Percentiles rank a stretch among this genome's conserved stretches.
Evolutionary conservation across 345 rosid genomes (phyloP).

Genomic region (Bretschneidera sinensis): DNA sequence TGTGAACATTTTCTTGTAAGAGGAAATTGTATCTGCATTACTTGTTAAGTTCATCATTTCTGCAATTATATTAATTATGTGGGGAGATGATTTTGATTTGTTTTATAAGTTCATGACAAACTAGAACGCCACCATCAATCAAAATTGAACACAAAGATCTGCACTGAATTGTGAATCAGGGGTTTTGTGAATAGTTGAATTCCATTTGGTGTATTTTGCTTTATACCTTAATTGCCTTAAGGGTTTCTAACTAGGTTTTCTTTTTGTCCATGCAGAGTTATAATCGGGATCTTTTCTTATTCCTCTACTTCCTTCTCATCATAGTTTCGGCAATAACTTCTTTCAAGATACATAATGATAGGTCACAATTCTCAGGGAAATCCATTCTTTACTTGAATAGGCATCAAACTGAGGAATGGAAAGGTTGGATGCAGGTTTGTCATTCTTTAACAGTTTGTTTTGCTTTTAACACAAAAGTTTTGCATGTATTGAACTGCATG

Average conservation of each 20-base stretch:
- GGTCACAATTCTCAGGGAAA: conserved; percentile 83
- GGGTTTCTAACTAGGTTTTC: conserved; percentile 14
- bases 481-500: neutral
- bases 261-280: conserved; percentile 56
- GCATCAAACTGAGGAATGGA: conserved; percentile 99
- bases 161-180: neutral
- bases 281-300: conserved; percentile 85
- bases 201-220: neutral
- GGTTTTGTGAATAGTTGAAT: neutral
- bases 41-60: no score
- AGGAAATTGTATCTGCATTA: no score
- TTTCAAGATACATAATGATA: conserved; percentile 80
- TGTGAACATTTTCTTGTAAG: no score
- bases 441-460: conserved; percentile 4
- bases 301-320: conserved; percentile 93
- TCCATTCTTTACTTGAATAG: conserved; percentile 89
- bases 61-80: no score
- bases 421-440: conserved; percentile 99
- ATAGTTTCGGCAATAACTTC: conserved; percentile 92
- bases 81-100: no score
- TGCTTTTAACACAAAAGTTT: neutral
- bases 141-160: neutral
- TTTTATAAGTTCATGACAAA: no score
- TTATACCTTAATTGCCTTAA: neutral
- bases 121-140: no score